Percentiles rank a stretch among this genome's conserved stretches.
Conservation (phyloP, 2,329 filamentous ascomycete genomes). For the Samsoniella hepiali region DNA sequence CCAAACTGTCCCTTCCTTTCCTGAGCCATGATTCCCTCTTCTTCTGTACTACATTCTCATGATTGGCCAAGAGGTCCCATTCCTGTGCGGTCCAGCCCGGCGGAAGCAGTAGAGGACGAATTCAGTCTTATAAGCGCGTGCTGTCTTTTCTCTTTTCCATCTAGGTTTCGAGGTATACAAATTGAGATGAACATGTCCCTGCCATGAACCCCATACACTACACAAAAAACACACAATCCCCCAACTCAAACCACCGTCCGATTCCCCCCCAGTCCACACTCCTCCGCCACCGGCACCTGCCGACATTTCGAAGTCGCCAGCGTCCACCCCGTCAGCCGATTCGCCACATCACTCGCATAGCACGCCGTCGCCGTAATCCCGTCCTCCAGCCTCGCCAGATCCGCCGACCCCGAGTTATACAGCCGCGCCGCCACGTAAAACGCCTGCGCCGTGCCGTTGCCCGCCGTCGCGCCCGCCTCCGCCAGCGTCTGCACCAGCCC, state of each 20-base stretch:
- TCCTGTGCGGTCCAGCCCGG: background rate
- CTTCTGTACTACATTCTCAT: background rate
- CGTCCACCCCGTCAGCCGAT: conserved; percentile 4
- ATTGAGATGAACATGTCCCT: too few relatives aligned
- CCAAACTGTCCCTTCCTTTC: background rate
- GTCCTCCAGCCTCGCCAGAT: background rate
- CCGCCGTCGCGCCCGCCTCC: background rate
- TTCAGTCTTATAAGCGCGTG: too few relatives aligned
- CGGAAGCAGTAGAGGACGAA: background rate
- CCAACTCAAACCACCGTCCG: too few relatives aligned
- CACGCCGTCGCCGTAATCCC: background rate
- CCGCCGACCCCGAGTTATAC: conserved; percentile 8
- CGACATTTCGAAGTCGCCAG: background rate
- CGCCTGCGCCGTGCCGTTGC: background rate
- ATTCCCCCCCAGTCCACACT: background rate
- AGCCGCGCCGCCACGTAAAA: conserved; percentile 3
- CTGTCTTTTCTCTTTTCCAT: background rate
- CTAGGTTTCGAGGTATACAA: background rate
- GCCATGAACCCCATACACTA: too few relatives aligned
- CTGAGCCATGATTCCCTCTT: background rate
- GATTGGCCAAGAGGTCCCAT: background rate
- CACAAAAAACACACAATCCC: too few relatives aligned
- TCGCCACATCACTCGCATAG: background rate
- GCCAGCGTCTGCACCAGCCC: background rate
- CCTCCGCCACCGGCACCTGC: background rate